A percentile compares a stretch with the other conserved stretches of the same genome.
Conservation (phyloP, 2,329 filamentous ascomycete genomes). For the Fusarium burgessii region DNA sequence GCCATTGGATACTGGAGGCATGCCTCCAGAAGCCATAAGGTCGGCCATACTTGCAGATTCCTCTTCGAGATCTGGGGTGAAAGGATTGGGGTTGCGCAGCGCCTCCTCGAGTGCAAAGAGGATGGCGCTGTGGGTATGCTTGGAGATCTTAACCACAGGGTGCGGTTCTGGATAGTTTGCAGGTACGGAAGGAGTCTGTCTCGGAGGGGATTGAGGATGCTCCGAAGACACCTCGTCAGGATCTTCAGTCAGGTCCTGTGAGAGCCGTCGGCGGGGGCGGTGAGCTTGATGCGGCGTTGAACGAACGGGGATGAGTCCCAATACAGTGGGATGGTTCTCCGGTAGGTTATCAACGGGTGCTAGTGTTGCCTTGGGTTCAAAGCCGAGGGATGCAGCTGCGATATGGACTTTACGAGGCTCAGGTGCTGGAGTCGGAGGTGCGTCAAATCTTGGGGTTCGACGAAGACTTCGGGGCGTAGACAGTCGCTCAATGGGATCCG, state of each 20-base stretch:
- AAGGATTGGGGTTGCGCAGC: constrained; percentile 82
- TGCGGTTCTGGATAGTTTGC: constrained; percentile 56
- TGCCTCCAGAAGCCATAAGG: constrained; percentile 69
- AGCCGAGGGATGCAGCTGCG: constrained; percentile 62
- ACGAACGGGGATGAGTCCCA: constrained; percentile 52
- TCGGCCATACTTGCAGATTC: constrained; percentile 95
- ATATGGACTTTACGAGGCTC: constrained; percentile 59
- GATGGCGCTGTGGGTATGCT: constrained; percentile 88
- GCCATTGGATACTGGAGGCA: constrained; percentile 66
- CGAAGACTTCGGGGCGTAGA: constrained; percentile 62
- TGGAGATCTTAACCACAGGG: constrained; percentile 75
- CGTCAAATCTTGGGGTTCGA: constrained; percentile 64
- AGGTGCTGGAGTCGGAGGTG: constrained; percentile 54
- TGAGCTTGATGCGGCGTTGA: constrained; percentile 54
- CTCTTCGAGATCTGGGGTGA: constrained; percentile 87
- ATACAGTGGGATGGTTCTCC: constrained; percentile 43
- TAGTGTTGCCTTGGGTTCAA: constrained; percentile 55
- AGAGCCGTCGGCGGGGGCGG: constrained; percentile 53
- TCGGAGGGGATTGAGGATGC: constrained; percentile 44
- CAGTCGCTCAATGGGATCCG: constrained; percentile 56
- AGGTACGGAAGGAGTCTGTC: constrained; percentile 47
- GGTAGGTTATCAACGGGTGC: constrained; percentile 39
- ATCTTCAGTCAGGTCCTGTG: constrained; percentile 63
- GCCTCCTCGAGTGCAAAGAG: constrained; percentile 93
- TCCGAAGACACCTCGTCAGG: constrained; percentile 56